Base-by-base conservation (phyloP, 192 early-diverging fungal genomes). In the Phlyctochytrium arcticum region DNA sequence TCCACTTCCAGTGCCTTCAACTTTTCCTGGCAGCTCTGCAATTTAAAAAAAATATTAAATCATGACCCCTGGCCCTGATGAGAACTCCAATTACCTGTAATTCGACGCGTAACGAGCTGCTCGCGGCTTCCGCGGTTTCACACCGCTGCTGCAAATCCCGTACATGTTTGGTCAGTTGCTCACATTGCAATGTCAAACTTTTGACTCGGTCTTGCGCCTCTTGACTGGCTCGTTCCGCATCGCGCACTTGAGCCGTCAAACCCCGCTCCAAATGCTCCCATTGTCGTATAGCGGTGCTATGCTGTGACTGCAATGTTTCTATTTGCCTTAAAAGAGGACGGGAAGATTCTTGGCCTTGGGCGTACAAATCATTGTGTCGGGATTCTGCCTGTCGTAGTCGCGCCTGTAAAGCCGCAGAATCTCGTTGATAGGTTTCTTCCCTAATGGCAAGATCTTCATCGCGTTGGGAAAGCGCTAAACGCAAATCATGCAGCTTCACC, bases 321-420 rank as follows among this genome's bases (percentile, higher is more conserved):
- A 79, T 74, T 35, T 81, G 80, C 9, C 80, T 64, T 23, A 81
- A 48, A 8, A 79, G 61, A n/a, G 80, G 73, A n/a, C 56, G 37
- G 24, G 75, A 69, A 6, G 74, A 50, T 29, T 66, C 68, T 4
- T 73, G 64, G 4, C 54, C 63, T 6, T 60, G 55, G 6, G 62
- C 47, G 33, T 62, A 44, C 4, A 81, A 48, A 23, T 76, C 71
- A 47, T 79, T 71, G 48, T 65, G 62, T n/a, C 72, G 71, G 8
- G 71, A 36, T 21, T 81, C 76, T 17, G 72, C 66, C 12, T 57
- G 67, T 55, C 62, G 76, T 5, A 81, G 57, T 12, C 68, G 36
- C 10, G 35, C 29, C 48, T 78, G 80, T 1, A 79, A 58, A 19
- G 76, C 72, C 24, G 58, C 56, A 31, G 69, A 19, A 33, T 80